Evolutionary conservation across 345 rosid species (phyloP), one percentile per base, ranked within the genome.

Genomic region (Populus ilicifolia): DNA sequence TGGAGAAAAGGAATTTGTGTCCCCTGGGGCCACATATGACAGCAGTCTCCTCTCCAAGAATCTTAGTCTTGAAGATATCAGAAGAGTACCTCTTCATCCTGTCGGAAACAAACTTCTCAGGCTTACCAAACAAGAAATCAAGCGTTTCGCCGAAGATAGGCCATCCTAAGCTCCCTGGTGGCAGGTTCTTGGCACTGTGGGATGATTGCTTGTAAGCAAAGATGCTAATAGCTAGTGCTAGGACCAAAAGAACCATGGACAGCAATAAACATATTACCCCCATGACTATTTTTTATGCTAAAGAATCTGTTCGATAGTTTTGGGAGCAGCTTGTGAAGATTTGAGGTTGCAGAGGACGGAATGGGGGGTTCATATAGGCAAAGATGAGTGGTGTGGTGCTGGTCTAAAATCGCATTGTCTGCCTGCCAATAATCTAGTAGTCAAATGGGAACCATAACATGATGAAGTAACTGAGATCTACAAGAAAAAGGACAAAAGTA

Each of bases 111-210:
- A 87, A 89, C 64, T 80, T 82, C 25, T 89, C 90, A 0, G 90
- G 89, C 71, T 79, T 87, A 20, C 84, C 89, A 71, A 81, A 87
- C 77, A 86, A 64, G 81, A 89, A 89, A 14, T 81, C 83, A 0
- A 89, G 1, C 0, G 89, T 81, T 77, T 89, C 90, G 0, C 92
- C 90, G 0, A 89, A 43, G 30, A 87, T 7, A 6, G 92, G 90
- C 89, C 88, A 89, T n/a, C 92, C 92, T 20, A 85, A 76, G 86
- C 86, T 87, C 3, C 92, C 92, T 1, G 92, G 92, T 5, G 92
- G 92, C 21, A 89, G 89, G 25, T 82, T 81, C 67, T 77, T 73
- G 62, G 46, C 29, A 8, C 33, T 21, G 4, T 4, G 48, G 29
- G 70, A 30, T 35, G 35, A 54, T 20, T 17, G 4, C 54, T 27